A percentile compares a stretch with the other conserved stretches of the same genome.
Conservation (phyloP, 179 eudicot species). For the Spergularia azorica region DNA sequence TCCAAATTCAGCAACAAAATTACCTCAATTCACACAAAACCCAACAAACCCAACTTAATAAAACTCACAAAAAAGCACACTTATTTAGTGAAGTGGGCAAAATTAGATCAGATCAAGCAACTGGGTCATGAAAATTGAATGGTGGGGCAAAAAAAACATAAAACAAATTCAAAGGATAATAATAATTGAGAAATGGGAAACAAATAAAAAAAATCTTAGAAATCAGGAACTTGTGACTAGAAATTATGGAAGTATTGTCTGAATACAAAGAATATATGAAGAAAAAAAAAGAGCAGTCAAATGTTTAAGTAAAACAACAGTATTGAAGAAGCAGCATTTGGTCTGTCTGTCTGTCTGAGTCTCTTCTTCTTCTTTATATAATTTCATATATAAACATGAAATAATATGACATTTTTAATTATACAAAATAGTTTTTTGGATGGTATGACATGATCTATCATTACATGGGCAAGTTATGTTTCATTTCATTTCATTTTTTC, state of each 20-base stretch:
- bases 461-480: constrained; percentile 15
- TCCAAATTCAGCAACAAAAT: constrained; percentile 6
- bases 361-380: neutral
- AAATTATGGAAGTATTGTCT: constrained; percentile 9
- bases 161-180: constrained; percentile 1
- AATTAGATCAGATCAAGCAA: constrained; percentile 33
- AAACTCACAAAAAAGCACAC: too few species aligned
- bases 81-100: too few species aligned
- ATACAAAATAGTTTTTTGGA: neutral
- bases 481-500: neutral
- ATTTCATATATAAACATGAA: too few species aligned
- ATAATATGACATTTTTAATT: neutral
- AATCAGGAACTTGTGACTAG: constrained; percentile 1
- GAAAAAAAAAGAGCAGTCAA: too few species aligned
- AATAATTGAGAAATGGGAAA: neutral
- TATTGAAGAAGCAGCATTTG: neutral
- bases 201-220: neutral
- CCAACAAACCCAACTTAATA: neutral
- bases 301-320: neutral
- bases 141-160: constrained; percentile 21
- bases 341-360: neutral
- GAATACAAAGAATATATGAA: constrained; percentile 24
- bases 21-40: constrained; percentile 10
- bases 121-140: constrained; percentile 23
- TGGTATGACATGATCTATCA: neutral